phyloP scores from a whole-genome alignment of 768 basidiomycete species.

The Leucosporidium creatinivorum region DNA sequence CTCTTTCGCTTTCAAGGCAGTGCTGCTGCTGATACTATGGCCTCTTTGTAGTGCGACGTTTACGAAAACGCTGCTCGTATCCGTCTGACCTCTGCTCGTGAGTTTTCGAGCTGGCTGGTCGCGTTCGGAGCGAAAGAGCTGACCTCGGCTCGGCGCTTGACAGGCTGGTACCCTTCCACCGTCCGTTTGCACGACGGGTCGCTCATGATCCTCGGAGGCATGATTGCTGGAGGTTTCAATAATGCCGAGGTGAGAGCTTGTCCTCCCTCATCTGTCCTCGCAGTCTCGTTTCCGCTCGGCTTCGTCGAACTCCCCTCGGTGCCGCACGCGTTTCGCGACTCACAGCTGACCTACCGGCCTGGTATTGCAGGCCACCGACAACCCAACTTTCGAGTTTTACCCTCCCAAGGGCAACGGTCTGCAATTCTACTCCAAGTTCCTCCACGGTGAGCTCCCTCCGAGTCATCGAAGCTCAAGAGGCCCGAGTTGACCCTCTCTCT shows the following conservation, averaged over 20 bases:
- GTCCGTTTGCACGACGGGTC: conserved; percentile 61
- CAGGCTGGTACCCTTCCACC: conserved; percentile 44
- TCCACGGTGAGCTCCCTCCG: conserved; percentile 48
- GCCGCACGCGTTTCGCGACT: no score
- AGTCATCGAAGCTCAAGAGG: background rate
- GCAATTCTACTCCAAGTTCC: conserved; percentile 47
- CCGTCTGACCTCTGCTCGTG: conserved; percentile 54
- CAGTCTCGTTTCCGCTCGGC: no score
- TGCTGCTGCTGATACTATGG: no score
- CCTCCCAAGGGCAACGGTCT: conserved; percentile 65
- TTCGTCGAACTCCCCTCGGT: no score
- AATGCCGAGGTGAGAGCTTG: no score
- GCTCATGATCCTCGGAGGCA: conserved; percentile 58
- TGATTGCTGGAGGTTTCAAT: conserved; percentile 14
- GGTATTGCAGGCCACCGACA: conserved; percentile 49
- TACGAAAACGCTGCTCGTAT: conserved; percentile 72
- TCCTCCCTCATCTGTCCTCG: no score
- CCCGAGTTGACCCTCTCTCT: background rate
- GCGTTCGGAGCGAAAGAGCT: no score
- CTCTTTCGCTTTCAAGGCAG: background rate
- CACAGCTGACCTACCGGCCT: background rate
- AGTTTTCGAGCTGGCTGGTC: no score
- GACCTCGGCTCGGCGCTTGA: background rate
- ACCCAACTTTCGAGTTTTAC: conserved; percentile 73
- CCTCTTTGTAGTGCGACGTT: no score